These are phyloP conservation scores for Tricholoma terreum DNA, from an alignment of 768 basidiomycete genomes.

Conservation along the genomic window DNA sequence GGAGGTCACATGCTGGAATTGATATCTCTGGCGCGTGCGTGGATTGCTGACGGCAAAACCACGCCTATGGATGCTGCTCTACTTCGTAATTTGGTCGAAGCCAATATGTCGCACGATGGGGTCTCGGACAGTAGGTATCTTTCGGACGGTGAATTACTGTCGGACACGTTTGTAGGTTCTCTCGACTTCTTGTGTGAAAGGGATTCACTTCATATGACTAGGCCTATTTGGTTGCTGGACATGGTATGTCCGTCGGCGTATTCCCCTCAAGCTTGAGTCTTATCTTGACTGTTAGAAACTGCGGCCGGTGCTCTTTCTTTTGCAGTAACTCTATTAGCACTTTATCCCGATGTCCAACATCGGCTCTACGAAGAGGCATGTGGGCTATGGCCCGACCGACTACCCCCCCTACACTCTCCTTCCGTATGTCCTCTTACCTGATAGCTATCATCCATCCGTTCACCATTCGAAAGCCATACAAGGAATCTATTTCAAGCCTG, in stretches of 20 bases:
- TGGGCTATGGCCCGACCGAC: constrained; percentile 36
- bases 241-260: constrained; percentile 28
- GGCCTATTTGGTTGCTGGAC: constrained; percentile 47
- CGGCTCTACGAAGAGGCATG: constrained; percentile 41
- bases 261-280: constrained; percentile 13
- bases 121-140: constrained; percentile 25
- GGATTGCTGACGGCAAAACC: constrained; percentile 26
- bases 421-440: constrained; percentile 25
- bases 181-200: too few relatives aligned
- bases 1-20: constrained; percentile 39
- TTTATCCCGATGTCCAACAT: constrained; percentile 48
- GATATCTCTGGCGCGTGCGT: constrained; percentile 34
- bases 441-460: neutral
- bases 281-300: constrained; percentile 34
- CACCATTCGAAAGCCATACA: constrained; percentile 32
- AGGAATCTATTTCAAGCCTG: constrained; percentile 34
- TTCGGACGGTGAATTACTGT: constrained; percentile 44
- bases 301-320: constrained; percentile 44
- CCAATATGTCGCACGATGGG: constrained; percentile 39
- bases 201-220: too few relatives aligned
- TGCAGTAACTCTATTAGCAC: constrained; percentile 41
- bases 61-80: constrained; percentile 33
- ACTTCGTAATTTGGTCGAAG: constrained; percentile 43
- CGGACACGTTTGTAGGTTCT: constrained; percentile 44
- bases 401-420: constrained; percentile 15